Evolutionary conservation across 2,329 filamentous ascomycete species (phyloP).

Genomic region (Macroventuria anomochaeta): DNA sequence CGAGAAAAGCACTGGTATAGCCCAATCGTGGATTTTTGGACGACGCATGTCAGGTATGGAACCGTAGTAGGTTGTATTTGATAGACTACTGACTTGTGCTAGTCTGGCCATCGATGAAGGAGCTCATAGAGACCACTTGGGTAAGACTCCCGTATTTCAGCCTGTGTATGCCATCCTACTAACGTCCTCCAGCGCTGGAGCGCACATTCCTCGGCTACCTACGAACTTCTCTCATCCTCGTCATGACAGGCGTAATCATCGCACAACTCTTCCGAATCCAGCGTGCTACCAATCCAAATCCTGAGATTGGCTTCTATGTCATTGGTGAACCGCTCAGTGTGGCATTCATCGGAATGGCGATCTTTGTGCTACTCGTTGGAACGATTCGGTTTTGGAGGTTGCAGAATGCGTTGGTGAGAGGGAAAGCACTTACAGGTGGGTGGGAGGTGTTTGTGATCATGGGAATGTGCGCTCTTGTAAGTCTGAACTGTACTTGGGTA

Average conservation of each 20-base stretch:
- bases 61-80: not conserved
- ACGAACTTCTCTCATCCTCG: constrained; percentile 71
- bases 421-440: constrained; percentile 64
- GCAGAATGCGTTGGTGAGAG: constrained; percentile 64
- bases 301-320: constrained; percentile 64
- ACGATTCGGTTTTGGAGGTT: constrained; percentile 66
- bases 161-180: constrained; percentile 2
- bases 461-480: constrained; percentile 56
- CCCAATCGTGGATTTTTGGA: constrained; percentile 55
- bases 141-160: constrained; percentile 47
- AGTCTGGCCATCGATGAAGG: constrained; percentile 58
- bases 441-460: constrained; percentile 64
- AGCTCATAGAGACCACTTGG: constrained; percentile 62
- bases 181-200: constrained; percentile 65
- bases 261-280: constrained; percentile 72
- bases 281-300: constrained; percentile 52
- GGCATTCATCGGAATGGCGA: constrained; percentile 57
- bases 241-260: constrained; percentile 69
- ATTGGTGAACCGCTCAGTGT: constrained; percentile 66
- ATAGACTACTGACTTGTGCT: not conserved
- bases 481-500: constrained; percentile 29
- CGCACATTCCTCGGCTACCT: constrained; percentile 77
- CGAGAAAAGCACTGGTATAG: constrained; percentile 45
- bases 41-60: constrained; percentile 52
- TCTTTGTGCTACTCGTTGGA: constrained; percentile 61